Base-by-base conservation (phyloP, 2,329 filamentous ascomycete genomes). In the Verticillium nonalfalfae region DNA sequence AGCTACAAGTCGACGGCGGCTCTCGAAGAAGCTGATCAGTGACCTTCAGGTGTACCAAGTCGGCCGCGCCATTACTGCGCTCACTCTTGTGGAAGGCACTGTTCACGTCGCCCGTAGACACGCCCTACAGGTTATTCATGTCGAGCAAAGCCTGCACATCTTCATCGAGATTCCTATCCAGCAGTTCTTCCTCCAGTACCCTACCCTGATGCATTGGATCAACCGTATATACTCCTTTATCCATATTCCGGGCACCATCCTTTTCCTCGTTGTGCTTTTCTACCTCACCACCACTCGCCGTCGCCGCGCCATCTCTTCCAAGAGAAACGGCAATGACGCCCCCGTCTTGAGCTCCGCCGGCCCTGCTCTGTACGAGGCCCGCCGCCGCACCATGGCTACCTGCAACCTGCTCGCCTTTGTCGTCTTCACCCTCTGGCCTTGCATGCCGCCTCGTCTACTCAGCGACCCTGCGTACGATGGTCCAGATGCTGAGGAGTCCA, bases 171-270 rank as follows among this genome's bases (percentile, higher is more conserved):
- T 85, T 3, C 76, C 76, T 13, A 79, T 91, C 56, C 89, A 91
- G 73, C 62, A 75, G 39, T 80, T 75, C 73, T 81, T 81, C 68
- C 70, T 77, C 62, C 72, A 75, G 21, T 52, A 54, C 34, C 81
- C 85, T 1, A 70, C 76, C 34, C 68, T 88, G 52, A 82, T 92
- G 78, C 83, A 79, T 66, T 90, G 83, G 83, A 89, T 87, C 67
- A 91, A 91, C 74, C 82, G 88, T 68, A 81, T 84, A 34, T 91
- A 91, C 74, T 90, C 88, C 6, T 91, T 90, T 74, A 90, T 92
- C 68, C 89, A 91, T 72, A 91, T 91, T 62, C 89, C 89, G 0
- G 89, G 88, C 14, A 91, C 88, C 6, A 91, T 91, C 66, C 79
- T 88, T 55, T 92, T 90, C 69, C 72, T 79, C 15, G 76, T 81